Base-by-base conservation (phyloP, 768 basidiomycete genomes). In the Leccinum ochraceum region DNA sequence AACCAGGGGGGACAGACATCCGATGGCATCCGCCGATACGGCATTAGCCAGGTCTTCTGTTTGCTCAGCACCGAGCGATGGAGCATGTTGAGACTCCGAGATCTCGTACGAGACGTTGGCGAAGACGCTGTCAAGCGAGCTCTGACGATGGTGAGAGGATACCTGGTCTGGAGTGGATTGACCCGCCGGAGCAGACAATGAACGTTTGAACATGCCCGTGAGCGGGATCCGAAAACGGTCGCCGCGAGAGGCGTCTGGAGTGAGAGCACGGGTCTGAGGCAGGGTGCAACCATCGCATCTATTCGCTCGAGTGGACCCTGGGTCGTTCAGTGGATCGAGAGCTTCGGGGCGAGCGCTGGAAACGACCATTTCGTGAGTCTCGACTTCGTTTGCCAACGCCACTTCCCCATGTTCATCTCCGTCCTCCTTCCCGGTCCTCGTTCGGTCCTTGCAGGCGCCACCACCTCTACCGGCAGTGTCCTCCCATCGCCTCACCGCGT, bases 141-240 rank as follows among this genome's bases (percentile, higher is more conserved):
- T 48, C 34, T 74, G 66, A 51, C 68, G 67, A 5, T 56, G 57
- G 48, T 67, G 66, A 46, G 66, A 61, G 22, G 62, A 54, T 11
- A 52, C 55, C 36, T 60, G 57, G 49, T 51, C 37, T 3, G 61
- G 54, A 24, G 66, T 58, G 22, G 59, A 62, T 53, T 67, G 73
- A n/a, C 71, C 60, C 1, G 78, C 81, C 3, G 83, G 83, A 8
- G 81, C 83, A 39, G 87, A 88, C 4, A 83, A 75, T 11, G 85
- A 84, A 56, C 88, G 86, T 70, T 80, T 86, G 77, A 83, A 85
- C 84, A 87, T 83, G 54, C 85, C 79, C 4, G 86, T 85, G 30
- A 87, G 80, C 3, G 86, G 81, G 26, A 84, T 75, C 42, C 71
- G 71, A 71, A 82, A 78, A 49, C 80, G 74, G 20, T 60, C 57